Conservation (phyloP, 2,329 filamentous ascomycete genomes). For the Zymoseptoria passerinii region DNA sequence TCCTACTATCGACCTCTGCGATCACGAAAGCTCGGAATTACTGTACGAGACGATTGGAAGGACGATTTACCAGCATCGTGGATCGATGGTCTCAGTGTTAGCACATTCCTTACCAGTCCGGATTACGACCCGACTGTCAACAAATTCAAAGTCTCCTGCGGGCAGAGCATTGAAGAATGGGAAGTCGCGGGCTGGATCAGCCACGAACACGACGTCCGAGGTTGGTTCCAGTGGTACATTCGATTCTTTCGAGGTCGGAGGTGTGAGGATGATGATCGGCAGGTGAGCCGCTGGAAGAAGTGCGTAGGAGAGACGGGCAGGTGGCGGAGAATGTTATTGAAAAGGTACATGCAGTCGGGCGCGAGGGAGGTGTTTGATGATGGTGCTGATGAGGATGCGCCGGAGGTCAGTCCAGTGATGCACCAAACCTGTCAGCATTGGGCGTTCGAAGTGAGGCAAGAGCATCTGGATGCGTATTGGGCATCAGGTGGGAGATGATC, state of each 20-base stretch:
- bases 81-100: slow-evolving; percentile 35
- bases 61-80: slow-evolving; percentile 39
- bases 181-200: slow-evolving; percentile 48
- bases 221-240: slow-evolving; percentile 52
- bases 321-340: slow-evolving; percentile 45
- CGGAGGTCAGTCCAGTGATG: slow-evolving; percentile 47
- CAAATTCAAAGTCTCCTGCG: slow-evolving; percentile 46
- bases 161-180: slow-evolving; percentile 49
- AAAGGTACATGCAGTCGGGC: slow-evolving; percentile 43
- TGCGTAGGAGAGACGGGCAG: slow-evolving; percentile 46
- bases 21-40: slow-evolving; percentile 36
- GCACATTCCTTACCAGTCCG: slow-evolving; percentile 33
- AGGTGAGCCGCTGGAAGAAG: slow-evolving; percentile 45
- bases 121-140: slow-evolving; percentile 43
- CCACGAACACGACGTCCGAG: slow-evolving; percentile 45
- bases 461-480: slow-evolving; percentile 44
- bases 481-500: slow-evolving; percentile 11
- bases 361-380: slow-evolving; percentile 44
- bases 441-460: slow-evolving; percentile 46
- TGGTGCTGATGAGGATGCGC: slow-evolving; percentile 32
- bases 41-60: slow-evolving; percentile 40
- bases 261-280: slow-evolving; percentile 46
- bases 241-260: slow-evolving; percentile 45
- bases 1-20: slow-evolving; percentile 44
- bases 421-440: slow-evolving; percentile 52